These are phyloP conservation scores for Phialocephala sp. DNA, from an alignment of 2,329 filamentous ascomycete genomes.

Conservation along the genomic window DNA sequence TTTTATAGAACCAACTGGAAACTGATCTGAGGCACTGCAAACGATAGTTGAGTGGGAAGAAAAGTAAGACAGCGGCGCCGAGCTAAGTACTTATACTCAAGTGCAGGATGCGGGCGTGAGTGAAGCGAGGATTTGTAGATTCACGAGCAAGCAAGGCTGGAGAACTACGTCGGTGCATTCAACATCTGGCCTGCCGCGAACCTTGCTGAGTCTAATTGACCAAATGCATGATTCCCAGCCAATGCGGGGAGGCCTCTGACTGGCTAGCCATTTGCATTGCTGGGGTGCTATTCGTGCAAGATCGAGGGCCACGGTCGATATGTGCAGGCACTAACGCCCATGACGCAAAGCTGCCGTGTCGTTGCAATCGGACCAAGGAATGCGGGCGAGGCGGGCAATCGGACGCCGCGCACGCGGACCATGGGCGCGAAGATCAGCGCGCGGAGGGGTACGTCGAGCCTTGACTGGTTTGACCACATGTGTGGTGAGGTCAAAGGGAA, in stretches of 20 bases:
- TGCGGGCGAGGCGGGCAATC: slow-evolving; percentile 8
- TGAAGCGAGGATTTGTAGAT: slow-evolving; percentile 4
- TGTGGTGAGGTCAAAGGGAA: slow-evolving; percentile 2
- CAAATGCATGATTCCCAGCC: neutral
- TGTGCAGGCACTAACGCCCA: slow-evolving; percentile 14
- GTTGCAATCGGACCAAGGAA: neutral
- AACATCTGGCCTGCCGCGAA: slow-evolving; percentile 2
- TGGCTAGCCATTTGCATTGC: neutral
- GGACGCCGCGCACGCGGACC: neutral
- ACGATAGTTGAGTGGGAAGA: neutral
- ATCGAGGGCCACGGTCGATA: neutral
- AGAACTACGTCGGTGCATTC: slow-evolving; percentile 5
- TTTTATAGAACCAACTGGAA: neutral
- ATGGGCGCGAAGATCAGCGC: neutral
- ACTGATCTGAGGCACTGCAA: neutral
- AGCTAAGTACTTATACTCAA: slow-evolving; percentile 8
- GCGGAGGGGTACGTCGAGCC: neutral
- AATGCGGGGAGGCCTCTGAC: slow-evolving; percentile 6
- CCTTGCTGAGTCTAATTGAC: neutral
- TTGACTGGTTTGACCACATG: neutral
- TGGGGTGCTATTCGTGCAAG: slow-evolving; percentile 2
- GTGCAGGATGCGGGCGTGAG: slow-evolving; percentile 6
- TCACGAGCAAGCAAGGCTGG: slow-evolving; percentile 8
- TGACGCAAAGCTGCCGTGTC: slow-evolving; percentile 22
- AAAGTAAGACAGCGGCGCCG: neutral